phyloP scores from a whole-genome alignment of 2,329 filamentous ascomycete genomes.

The Coleophoma crateriformis region DNA sequence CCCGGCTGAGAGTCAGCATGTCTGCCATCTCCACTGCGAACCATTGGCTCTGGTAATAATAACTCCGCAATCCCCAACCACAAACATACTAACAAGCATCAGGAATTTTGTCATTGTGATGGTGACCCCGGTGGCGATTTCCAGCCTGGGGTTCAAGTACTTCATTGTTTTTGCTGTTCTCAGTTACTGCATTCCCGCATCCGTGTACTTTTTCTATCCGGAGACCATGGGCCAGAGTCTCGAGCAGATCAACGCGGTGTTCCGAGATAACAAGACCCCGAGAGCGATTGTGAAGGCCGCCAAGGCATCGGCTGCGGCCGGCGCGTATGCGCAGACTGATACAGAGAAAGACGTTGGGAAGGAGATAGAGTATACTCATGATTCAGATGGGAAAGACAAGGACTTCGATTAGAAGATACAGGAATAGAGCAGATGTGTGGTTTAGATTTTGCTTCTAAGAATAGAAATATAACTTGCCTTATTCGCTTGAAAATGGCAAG shows the following conservation, averaged over 20 bases:
- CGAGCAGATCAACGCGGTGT: slow-evolving; percentile 38
- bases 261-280: too few species aligned
- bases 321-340: too few species aligned
- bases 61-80: not conserved
- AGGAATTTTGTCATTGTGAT: not conserved
- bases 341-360: too few species aligned
- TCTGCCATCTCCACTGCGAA: slow-evolving; percentile 37
- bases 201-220: slow-evolving; percentile 50
- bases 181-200: slow-evolving; percentile 31
- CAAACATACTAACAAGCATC: not conserved
- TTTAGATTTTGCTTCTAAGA: too few species aligned
- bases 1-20: slow-evolving; percentile 46
- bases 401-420: too few species aligned
- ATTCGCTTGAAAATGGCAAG: too few species aligned
- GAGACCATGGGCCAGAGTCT: slow-evolving; percentile 63
- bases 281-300: too few species aligned
- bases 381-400: too few species aligned
- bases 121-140: not conserved
- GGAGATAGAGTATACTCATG: too few species aligned
- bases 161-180: slow-evolving; percentile 18
- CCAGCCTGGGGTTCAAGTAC: not conserved
- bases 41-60: not conserved
- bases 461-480: too few species aligned
- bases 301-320: too few species aligned
- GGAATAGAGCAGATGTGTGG: too few species aligned